phyloP scores from a whole-genome alignment of 192 early-diverging fungal species.

The Podila verticillata region DNA sequence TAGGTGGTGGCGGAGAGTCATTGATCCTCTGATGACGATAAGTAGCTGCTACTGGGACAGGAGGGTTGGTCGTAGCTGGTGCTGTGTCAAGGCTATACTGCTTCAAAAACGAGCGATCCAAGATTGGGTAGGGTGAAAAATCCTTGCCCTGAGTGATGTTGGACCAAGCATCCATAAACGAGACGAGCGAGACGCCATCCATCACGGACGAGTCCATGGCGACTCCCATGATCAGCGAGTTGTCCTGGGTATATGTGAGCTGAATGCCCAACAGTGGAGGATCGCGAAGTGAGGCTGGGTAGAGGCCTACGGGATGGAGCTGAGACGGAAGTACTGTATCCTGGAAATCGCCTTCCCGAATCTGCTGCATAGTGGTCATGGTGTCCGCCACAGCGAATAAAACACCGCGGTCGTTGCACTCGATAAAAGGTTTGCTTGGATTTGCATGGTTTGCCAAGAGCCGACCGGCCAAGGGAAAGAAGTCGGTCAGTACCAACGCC shows the following conservation, averaged over 20 bases:
- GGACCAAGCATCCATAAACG: conserved; percentile 50
- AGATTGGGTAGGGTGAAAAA: conserved; percentile 35
- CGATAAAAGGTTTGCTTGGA: conserved; percentile 25
- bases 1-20: conserved; percentile 45
- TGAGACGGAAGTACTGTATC: conserved; percentile 38
- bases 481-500: conserved; percentile 43
- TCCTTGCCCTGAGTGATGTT: conserved; percentile 49
- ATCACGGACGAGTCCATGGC: conserved; percentile 46
- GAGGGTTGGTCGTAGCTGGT: not conserved
- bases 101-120: conserved; percentile 34
- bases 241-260: conserved; percentile 40
- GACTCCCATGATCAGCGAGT: conserved; percentile 50
- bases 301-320: conserved; percentile 44
- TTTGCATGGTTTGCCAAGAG: not conserved
- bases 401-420: conserved; percentile 46
- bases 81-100: conserved; percentile 9
- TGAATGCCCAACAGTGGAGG: conserved; percentile 41
- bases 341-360: conserved; percentile 35
- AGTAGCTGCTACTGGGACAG: not conserved
- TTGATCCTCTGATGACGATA: conserved; percentile 47
- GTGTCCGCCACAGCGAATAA: conserved; percentile 48
- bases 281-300: conserved; percentile 44
- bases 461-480: conserved; percentile 44
- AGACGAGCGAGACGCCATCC: conserved; percentile 42
- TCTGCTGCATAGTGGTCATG: conserved; percentile 19